Percentiles rank a stretch among this genome's conserved stretches.
Conservation (phyloP, 768 basidiomycete genomes). For the Rhodotorula graminis region DNA sequence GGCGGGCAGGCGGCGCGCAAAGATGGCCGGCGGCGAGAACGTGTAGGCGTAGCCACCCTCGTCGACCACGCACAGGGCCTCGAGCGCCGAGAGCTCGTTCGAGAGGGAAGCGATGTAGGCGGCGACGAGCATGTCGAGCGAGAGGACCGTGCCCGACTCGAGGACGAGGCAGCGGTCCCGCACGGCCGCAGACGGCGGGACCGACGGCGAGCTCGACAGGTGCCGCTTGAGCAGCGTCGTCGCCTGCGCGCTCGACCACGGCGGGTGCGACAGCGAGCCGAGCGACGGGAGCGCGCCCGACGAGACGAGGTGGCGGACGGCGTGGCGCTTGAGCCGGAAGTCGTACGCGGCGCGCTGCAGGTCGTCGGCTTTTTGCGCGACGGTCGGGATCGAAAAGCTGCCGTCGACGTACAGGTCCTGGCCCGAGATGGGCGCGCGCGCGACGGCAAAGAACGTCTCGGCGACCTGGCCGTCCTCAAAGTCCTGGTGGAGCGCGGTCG, state of each 20-base stretch:
- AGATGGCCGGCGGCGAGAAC: slow-evolving; percentile 39
- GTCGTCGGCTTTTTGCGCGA: slow-evolving; percentile 10
- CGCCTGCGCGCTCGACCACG: not conserved
- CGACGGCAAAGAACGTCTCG: slow-evolving; percentile 9
- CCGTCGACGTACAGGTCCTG: not conserved
- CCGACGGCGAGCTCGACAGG: not conserved
- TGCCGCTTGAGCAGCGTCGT: not conserved
- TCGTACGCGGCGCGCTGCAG: slow-evolving; percentile 11
- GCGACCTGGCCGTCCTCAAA: slow-evolving; percentile 37
- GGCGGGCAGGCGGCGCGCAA: slow-evolving; percentile 24
- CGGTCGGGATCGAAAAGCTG: not conserved
- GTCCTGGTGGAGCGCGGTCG: slow-evolving; percentile 32
- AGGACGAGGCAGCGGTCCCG: not conserved
- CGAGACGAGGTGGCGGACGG: slow-evolving; percentile 21
- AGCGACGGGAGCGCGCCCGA: not conserved
- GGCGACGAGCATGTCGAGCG: slow-evolving; percentile 29
- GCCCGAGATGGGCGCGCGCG: not conserved
- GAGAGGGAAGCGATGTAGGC: slow-evolving; percentile 15
- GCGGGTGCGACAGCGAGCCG: not conserved
- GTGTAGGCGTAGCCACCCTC: slow-evolving; percentile 38
- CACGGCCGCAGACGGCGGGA: not conserved
- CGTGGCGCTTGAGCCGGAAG: not conserved
- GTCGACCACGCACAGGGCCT: not conserved
- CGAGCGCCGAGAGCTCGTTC: slow-evolving; percentile 34
- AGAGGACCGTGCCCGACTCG: slow-evolving; percentile 9